These are phyloP conservation scores for Phalaenopsis hybrid DNA, from an alignment of 116 monocot species.

Conservation along the genomic window DNA sequence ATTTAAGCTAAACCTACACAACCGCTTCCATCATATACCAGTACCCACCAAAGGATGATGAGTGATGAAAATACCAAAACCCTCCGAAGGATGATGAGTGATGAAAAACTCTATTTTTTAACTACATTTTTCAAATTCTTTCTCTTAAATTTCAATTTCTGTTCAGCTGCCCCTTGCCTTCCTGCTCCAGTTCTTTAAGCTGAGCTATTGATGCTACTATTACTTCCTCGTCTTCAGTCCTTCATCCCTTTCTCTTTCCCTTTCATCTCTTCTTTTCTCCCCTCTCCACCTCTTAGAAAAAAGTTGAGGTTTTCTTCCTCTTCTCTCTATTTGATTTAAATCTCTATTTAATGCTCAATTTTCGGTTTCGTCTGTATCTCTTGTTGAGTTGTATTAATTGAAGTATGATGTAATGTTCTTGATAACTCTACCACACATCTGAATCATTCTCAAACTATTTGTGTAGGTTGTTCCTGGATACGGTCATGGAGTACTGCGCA, in stretches of 20 bases:
- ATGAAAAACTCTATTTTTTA: background rate
- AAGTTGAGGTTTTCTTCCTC: background rate
- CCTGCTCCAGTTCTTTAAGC: background rate
- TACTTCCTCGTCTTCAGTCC: background rate
- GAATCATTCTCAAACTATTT: constrained; percentile 7
- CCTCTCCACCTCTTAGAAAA: background rate
- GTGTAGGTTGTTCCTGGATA: constrained; percentile 89
- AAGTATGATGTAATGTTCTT: background rate
- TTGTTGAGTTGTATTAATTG: background rate
- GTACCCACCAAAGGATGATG: background rate
- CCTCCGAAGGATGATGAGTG: too few relatives aligned
- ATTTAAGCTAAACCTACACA: background rate
- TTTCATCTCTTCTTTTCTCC: too few relatives aligned
- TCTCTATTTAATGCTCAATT: background rate
- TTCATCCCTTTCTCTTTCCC: too few relatives aligned
- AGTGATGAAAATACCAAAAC: too few relatives aligned
- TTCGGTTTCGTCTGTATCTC: background rate
- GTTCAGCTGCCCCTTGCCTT: background rate
- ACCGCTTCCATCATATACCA: background rate
- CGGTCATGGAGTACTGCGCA: constrained; percentile 97
- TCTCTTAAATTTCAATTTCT: background rate
- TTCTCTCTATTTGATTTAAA: background rate
- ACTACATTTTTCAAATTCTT: background rate
- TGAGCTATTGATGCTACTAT: background rate
- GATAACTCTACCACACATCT: background rate